Evolutionary conservation across 305 asterid species (phyloP).

Genomic region (Petunia hybrid): DNA sequence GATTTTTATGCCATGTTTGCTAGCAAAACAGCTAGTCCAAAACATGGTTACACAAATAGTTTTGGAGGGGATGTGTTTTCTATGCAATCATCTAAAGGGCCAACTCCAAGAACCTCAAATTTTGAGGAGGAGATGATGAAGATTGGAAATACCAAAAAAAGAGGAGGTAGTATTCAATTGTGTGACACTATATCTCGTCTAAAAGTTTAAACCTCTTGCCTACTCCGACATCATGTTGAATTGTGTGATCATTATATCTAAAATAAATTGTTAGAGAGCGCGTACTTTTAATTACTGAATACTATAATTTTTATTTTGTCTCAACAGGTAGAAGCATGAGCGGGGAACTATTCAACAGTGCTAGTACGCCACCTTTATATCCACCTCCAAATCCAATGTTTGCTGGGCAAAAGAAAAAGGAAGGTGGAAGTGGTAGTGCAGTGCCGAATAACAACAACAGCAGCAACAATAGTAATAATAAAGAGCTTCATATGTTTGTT

Average conservation of each 20-base stretch:
- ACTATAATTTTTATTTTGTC: neutral
- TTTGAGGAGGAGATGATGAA: constrained; percentile 85
- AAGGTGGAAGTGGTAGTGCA: constrained; percentile 41
- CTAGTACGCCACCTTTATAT: constrained; percentile 47
- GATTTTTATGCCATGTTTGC: constrained; percentile 88
- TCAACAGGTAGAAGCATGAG: constrained; percentile 62
- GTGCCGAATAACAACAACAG: neutral
- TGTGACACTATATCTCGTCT: neutral
- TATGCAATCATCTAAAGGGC: constrained; percentile 80
- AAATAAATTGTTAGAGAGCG: no score
- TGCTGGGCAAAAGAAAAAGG: constrained; percentile 66
- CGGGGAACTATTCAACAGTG: constrained; percentile 60
- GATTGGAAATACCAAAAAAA: constrained; percentile 53
- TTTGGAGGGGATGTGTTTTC: constrained; percentile 73
- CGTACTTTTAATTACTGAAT: neutral
- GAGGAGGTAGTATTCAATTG: constrained; percentile 36
- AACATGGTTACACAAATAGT: constrained; percentile 67
- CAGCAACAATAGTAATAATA: constrained; percentile 30
- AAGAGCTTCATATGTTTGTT: constrained; percentile 93
- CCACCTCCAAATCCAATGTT: constrained; percentile 92
- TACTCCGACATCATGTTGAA: no score
- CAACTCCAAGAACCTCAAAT: constrained; percentile 84
- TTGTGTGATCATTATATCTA: no score
- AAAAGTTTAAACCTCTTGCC: no score
- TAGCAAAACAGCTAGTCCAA: constrained; percentile 80